A percentile compares a stretch with the other conserved stretches of the same genome.
phyloP scores from a whole-genome alignment of 257 asterid genomes.

The Gentiana dahurica region DNA sequence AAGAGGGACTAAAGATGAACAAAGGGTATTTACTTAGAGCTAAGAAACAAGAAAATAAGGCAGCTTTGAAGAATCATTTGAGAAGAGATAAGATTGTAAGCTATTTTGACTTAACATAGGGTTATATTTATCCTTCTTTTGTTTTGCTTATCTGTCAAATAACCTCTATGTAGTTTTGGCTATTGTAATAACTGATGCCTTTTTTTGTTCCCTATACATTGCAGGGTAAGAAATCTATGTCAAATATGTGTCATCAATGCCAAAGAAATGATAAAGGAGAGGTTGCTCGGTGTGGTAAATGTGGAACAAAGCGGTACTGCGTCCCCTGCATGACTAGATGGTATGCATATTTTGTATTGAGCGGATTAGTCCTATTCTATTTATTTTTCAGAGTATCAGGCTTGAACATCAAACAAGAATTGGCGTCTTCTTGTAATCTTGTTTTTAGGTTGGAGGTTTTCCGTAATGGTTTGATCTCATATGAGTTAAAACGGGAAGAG shows the following conservation, averaged over 20 bases:
- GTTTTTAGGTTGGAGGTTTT: no score
- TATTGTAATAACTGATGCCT: not conserved
- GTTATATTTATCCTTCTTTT: not conserved
- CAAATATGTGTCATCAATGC: constrained; percentile 83
- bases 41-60: no score
- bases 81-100: constrained; percentile 8
- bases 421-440: no score
- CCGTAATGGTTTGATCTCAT: no score
- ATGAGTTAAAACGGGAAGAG: no score
- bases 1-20: no score
- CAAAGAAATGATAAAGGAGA: constrained; percentile 75
- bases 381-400: no score
- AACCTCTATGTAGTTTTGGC: not conserved
- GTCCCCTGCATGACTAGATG: constrained; percentile 62
- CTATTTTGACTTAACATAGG: not conserved
- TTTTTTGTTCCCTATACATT: constrained; percentile 9
- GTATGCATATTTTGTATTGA: constrained; percentile 24
- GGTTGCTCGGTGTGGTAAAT: constrained; percentile 65
- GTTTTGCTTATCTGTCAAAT: no score
- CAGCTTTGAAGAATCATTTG: not conserved
- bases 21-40: no score
- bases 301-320: constrained; percentile 58
- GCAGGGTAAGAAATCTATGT: constrained; percentile 32
- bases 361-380: not conserved
- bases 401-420: no score